Conservation (phyloP, 2,329 filamentous ascomycete species). For the Cercospora canescens region DNA sequence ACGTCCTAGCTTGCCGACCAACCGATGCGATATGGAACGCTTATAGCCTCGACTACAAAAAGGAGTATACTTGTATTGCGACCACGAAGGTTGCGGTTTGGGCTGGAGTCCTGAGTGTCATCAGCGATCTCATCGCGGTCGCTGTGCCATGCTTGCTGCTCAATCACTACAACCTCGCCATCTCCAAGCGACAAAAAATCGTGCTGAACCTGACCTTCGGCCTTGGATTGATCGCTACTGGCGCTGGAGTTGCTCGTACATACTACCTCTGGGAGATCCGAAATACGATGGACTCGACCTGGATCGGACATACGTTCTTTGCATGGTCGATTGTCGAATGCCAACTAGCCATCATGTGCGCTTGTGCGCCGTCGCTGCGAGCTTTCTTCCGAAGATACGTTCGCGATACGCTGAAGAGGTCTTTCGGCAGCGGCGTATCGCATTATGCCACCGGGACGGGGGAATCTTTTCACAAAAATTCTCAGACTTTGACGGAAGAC, state of each 20-base stretch:
- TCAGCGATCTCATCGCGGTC: conserved; percentile 30
- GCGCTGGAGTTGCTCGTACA: conserved; percentile 27
- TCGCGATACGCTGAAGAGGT: conserved; percentile 20
- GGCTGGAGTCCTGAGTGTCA: conserved; percentile 22
- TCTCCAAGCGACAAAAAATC: conserved; percentile 26
- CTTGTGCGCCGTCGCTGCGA: conserved; percentile 32
- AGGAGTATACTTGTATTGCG: conserved; percentile 21
- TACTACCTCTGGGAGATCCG: conserved; percentile 27
- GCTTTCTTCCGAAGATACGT: conserved; percentile 34
- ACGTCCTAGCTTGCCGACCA: conserved; percentile 26
- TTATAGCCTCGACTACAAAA: conserved; percentile 17
- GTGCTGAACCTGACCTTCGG: conserved; percentile 28
- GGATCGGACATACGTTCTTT: conserved; percentile 31
- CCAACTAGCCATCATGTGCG: conserved; percentile 35
- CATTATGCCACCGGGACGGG: conserved; percentile 13
- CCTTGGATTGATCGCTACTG: conserved; percentile 28
- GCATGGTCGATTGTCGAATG: conserved; percentile 32
- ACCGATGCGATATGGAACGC: conserved; percentile 27
- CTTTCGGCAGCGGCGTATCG: conserved; percentile 15
- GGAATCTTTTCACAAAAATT: neutral
- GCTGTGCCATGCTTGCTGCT: conserved; percentile 28
- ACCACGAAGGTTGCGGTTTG: conserved; percentile 9
- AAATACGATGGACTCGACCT: conserved; percentile 25
- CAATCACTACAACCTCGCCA: conserved; percentile 24
- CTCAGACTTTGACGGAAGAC: neutral